Conservation (phyloP, 176 grass and related monocot genomes). For the Chrysopogon serrulatus region DNA sequence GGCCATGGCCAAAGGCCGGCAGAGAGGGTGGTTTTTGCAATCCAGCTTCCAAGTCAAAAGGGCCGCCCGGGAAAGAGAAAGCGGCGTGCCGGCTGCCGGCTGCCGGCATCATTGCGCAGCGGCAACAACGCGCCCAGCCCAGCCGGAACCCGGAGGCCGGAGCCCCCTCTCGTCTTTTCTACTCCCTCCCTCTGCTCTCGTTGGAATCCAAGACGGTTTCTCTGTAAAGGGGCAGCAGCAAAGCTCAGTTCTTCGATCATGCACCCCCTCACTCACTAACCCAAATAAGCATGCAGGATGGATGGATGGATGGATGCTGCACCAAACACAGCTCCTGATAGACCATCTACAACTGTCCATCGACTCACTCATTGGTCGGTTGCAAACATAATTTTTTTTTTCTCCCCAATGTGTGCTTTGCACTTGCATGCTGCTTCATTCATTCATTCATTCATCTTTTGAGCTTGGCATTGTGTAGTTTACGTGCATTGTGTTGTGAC, state of each 20-base stretch:
- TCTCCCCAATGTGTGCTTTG: neutral
- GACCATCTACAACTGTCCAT: neutral
- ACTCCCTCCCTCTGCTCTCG: no score
- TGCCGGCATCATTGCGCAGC: neutral
- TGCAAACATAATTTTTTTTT: neutral
- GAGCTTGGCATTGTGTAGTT: neutral
- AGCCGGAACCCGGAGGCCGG: no score
- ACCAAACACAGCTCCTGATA: no score
- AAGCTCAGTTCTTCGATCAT: neutral
- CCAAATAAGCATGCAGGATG: neutral
- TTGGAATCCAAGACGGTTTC: conserved; percentile 25
- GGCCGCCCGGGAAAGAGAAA: conserved; percentile 16
- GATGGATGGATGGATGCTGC: no score
- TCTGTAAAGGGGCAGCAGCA: conserved; percentile 17
- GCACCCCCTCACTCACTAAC: neutral
- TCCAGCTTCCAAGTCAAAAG: conserved; percentile 45
- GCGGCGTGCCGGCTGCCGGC: neutral
- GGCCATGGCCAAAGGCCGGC: neutral
- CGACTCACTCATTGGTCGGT: neutral
- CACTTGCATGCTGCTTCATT: neutral
- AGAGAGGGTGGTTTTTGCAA: neutral
- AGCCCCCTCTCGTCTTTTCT: no score
- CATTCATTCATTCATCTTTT: neutral
- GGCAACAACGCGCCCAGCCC: no score
- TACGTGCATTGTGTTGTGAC: neutral